These are phyloP conservation scores for Dillenia suffruticosa DNA, from an alignment of 164 flowering plant species.

Conservation along the genomic window DNA sequence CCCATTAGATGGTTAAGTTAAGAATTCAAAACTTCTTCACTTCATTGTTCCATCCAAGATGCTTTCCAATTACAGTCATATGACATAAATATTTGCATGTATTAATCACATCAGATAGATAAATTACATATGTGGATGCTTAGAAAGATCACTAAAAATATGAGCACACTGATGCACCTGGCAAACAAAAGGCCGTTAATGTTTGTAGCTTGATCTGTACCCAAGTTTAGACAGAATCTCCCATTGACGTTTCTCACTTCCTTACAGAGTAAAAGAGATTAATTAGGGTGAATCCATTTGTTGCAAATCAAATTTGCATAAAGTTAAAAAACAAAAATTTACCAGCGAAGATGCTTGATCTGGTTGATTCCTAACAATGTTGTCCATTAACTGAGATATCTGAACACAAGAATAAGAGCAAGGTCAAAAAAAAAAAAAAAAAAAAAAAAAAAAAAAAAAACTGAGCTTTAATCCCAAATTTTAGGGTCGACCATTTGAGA, in stretches of 20 bases:
- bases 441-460: not conserved
- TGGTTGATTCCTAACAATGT: slow-evolving; percentile 47
- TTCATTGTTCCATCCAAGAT: too few species aligned
- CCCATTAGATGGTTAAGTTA: too few species aligned
- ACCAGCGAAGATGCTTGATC: slow-evolving; percentile 53
- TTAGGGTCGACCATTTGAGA: too few species aligned
- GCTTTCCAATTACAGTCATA: too few species aligned
- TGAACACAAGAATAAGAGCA: slow-evolving; percentile 23
- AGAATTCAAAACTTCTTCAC: too few species aligned
- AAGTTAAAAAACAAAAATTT: slow-evolving; percentile 13
- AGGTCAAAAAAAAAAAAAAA: not conserved
- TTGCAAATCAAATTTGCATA: not conserved
- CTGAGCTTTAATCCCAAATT: not conserved
- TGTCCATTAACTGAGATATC: slow-evolving; percentile 74
- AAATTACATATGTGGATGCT: too few species aligned
- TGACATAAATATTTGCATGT: too few species aligned
- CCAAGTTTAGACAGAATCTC: slow-evolving; percentile 73
- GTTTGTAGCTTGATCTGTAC: slow-evolving; percentile 30
- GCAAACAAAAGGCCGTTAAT: slow-evolving; percentile 69
- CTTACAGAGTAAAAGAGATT: slow-evolving; percentile 28
- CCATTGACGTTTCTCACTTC: slow-evolving; percentile 75
- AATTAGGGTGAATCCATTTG: slow-evolving; percentile 4
- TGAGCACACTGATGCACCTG: slow-evolving; percentile 40
- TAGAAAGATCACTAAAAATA: not conserved
- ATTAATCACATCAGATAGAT: too few species aligned